Base-by-base conservation (phyloP, 2,329 filamentous ascomycete genomes). In the Lasiodiplodia sp. region DNA sequence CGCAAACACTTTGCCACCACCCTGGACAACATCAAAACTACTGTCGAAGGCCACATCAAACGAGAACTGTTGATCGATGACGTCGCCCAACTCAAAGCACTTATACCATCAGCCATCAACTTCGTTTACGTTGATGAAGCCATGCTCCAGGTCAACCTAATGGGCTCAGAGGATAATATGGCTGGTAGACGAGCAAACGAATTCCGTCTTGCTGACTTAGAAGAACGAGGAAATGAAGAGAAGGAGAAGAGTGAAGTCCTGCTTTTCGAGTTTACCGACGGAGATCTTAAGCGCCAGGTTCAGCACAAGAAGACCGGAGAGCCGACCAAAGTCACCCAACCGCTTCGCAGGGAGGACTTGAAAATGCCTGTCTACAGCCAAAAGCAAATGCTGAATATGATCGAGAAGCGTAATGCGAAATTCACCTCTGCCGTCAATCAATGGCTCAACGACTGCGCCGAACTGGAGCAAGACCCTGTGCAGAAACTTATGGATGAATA, bases 291-390 rank as follows among this genome's bases (percentile, higher is more conserved):
- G 81, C 86, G 92, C 51, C 90, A 96, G 76, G 91, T 94, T 0
- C 83, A 86, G 66, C 83, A 91, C 77, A 87, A 88, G 66, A 92
- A 91, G 77, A 93, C 91, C 0, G 92, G 92, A 1, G 89, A 94
- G 77, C 86, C 90, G 0, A 88, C 86, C 0, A 91, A 89, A 67
- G 86, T 91, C 0, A 88, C 85, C 14, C 86, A 89, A 68, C 92
- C 88, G 74, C 83, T 94, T 71, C 86, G 88, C 69, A 87, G 94
- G 23, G 94, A 97, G 75, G 89, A 93, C 70, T 77, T 98, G 72
- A 96, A 92, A 79, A 93, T 97, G 89, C 96, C 95, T 0, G 92
- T 97, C 10, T 97, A 89, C 81, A 93, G 93, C 71, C 94, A 97
- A 79, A 94, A 94, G 78, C 93, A 97, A 80, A 93, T 98, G 91